Evolutionary conservation across 192 early-diverging fungal species (phyloP), one percentile per base, ranked within the genome.

Genomic region (Coemansia guatemalensis): DNA sequence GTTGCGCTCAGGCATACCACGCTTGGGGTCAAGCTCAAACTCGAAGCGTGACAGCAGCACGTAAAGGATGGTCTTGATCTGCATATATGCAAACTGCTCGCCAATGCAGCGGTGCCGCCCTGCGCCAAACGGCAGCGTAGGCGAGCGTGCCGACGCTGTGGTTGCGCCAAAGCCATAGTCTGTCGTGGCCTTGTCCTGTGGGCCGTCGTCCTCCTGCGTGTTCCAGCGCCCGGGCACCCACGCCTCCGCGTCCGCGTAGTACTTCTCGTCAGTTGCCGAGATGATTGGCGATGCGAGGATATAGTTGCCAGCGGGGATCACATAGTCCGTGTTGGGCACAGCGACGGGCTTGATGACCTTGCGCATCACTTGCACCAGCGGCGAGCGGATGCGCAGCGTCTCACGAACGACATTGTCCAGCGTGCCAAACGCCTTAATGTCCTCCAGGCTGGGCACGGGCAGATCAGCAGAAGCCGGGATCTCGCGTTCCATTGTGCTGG

Each of bases 41-140:
- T 90, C 87, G 74, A 92, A 95, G 60, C 88, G 86, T 14, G 93
- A 74, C 24, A 99, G 69, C 56, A 97, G 85, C 22, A 86, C 85
- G 47, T 91, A 80, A 59, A 99, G 78, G 30, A 99, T 88, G 25
- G 94, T 90, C 88, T 96, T 96, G 83, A 98, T 89, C 82, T 99
- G 97, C 32, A 97, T 60, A 68, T 92, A 97, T 5, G 93, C 95
- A 82, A 99, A 99, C 52, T 87, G 82, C 76, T 99, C 97, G 59
- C 97, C 97, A 80, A 99, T 99, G 83, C 97, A 99, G 58, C 97
- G 86, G 86, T 99, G 97, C 60, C 97, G 91, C 47, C 92, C 94
- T 26, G 95, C 97, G 69, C 97, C 97, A 83, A 99, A 99, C 30
- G 97, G 97, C 67, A 99, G 84, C 72, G 88, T 96, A 21, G 91